Percentiles rank a stretch among this genome's conserved stretches.
These are phyloP conservation scores for Zygosaccharomyces pseudobailii DNA, from an alignment of 1,139 yeast species.

Conservation along the genomic window DNA sequence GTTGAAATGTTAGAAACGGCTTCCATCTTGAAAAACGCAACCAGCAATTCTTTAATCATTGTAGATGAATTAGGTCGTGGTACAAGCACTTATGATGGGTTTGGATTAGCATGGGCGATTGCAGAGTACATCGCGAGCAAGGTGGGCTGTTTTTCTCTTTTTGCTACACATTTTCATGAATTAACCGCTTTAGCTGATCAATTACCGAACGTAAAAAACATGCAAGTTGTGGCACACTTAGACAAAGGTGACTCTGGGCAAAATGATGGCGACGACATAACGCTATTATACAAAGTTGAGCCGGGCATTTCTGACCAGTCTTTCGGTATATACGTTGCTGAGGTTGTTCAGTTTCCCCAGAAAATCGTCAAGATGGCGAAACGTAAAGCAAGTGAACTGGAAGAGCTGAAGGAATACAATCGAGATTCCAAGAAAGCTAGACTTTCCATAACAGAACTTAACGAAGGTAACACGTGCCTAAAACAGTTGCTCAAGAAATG, in stretches of 20 bases:
- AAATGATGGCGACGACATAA: conserved; percentile 58
- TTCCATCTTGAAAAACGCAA: conserved; percentile 81
- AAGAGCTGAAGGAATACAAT: conserved; percentile 51
- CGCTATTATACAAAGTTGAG: conserved; percentile 84
- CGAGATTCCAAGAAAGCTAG: conserved; percentile 44
- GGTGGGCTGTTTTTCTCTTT: conserved; percentile 72
- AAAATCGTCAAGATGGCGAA: conserved; percentile 93
- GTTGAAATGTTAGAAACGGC: conserved; percentile 97
- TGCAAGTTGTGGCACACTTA: conserved; percentile 92
- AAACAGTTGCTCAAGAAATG: conserved; percentile 56
- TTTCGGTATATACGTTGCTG: conserved; percentile 97
- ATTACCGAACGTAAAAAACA: conserved; percentile 61
- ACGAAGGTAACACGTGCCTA: conserved; percentile 52
- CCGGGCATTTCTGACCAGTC: conserved; percentile 92
- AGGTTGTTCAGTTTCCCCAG: conserved; percentile 83
- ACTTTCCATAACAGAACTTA: conserved; percentile 51
- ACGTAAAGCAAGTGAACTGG: conserved; percentile 84
- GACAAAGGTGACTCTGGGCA: conserved; percentile 38
- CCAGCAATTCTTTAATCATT: conserved; percentile 75
- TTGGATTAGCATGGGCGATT: conserved; percentile 96
- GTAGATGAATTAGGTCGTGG: conserved; percentile 97
- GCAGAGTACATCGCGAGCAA: conserved; percentile 74
- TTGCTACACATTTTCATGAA: conserved; percentile 98
- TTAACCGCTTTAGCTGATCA: conserved; percentile 70
- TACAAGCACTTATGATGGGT: conserved; percentile 95